phyloP scores from a whole-genome alignment of 225 moss, liverwort and hornwort species.

The Anthoceros angustus region DNA sequence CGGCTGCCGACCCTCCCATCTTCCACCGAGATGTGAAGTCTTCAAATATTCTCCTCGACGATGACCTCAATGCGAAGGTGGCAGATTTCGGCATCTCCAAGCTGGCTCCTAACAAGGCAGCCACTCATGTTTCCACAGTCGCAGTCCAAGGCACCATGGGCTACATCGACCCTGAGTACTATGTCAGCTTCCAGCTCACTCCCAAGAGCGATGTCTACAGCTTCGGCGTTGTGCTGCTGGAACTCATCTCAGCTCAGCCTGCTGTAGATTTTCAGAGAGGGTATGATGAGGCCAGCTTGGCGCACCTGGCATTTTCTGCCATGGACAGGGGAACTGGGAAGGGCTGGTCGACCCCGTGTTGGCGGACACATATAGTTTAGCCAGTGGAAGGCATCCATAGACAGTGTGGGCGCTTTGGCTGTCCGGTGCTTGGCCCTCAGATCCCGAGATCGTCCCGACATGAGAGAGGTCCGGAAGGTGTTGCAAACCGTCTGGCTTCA shows the following conservation, averaged over 20 bases:
- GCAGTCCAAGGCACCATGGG: constrained; percentile 1
- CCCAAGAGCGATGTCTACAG: not conserved
- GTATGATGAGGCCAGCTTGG: constrained; percentile 6
- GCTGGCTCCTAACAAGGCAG: not conserved
- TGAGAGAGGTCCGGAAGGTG: not conserved
- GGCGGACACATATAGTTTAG: constrained; percentile 5
- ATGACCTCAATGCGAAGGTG: constrained; percentile 8
- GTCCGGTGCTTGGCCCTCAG: not conserved
- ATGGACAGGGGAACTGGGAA: constrained; percentile 4
- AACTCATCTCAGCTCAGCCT: not conserved
- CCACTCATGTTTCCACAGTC: not conserved
- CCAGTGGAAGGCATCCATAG: constrained; percentile 2
- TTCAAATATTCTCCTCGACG: constrained; percentile 7
- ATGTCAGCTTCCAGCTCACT: not conserved
- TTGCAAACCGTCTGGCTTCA: not conserved
- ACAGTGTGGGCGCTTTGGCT: constrained; percentile 8
- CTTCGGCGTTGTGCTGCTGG: not conserved
- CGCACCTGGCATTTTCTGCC: constrained; percentile 3
- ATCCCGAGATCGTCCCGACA: not conserved
- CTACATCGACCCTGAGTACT: not conserved
- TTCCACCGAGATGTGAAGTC: constrained; percentile 9
- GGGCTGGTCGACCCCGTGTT: constrained; percentile 5
- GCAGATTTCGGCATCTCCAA: not conserved
- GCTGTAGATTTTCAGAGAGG: not conserved
- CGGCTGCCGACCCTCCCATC: not conserved